Evolutionary conservation across 2,329 filamentous ascomycete species (phyloP).

Genomic region (Colletotrichum tofieldiae): DNA sequence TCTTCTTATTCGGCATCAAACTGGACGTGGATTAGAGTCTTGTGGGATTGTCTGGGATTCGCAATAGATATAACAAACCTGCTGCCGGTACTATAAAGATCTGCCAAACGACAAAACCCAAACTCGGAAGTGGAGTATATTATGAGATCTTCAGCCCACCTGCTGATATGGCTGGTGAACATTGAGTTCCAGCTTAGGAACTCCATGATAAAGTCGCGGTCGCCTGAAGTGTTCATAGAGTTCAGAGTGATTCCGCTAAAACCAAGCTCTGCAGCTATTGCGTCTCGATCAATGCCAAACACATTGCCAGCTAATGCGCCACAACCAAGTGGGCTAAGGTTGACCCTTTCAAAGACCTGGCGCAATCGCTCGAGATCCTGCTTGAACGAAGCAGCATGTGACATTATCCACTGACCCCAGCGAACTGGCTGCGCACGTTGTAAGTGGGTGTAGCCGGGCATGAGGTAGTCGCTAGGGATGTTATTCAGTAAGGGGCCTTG

Average conservation of each 20-base stretch:
- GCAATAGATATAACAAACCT: too few species aligned
- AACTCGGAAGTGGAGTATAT: slow-evolving; percentile 57
- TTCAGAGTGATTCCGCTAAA: slow-evolving; percentile 80
- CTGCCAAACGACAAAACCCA: slow-evolving; percentile 45
- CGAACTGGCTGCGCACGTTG: slow-evolving; percentile 28
- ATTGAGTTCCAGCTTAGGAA: slow-evolving; percentile 79
- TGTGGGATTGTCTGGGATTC: too few species aligned
- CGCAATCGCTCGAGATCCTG: slow-evolving; percentile 48
- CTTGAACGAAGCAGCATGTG: slow-evolving; percentile 46
- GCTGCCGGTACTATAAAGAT: slow-evolving; percentile 47
- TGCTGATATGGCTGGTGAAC: slow-evolving; percentile 79
- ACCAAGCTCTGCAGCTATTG: slow-evolving; percentile 73
- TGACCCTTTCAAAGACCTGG: slow-evolving; percentile 46
- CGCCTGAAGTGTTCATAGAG: slow-evolving; percentile 78
- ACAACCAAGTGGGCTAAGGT: slow-evolving; percentile 47
- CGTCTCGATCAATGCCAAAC: slow-evolving; percentile 52
- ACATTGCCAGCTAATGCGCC: slow-evolving; percentile 48
- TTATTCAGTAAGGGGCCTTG: slow-evolving; percentile 43
- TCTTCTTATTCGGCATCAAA: slow-evolving; percentile 41
- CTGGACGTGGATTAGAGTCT: too few species aligned
- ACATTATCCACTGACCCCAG: slow-evolving; percentile 47
- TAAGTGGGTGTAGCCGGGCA: neutral
- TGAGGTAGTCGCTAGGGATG: slow-evolving; percentile 35
- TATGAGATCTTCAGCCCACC: slow-evolving; percentile 83
- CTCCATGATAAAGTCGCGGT: slow-evolving; percentile 82